phyloP scores from a whole-genome alignment of 192 early-diverging fungal species.

The Diversispora eburnea region DNA sequence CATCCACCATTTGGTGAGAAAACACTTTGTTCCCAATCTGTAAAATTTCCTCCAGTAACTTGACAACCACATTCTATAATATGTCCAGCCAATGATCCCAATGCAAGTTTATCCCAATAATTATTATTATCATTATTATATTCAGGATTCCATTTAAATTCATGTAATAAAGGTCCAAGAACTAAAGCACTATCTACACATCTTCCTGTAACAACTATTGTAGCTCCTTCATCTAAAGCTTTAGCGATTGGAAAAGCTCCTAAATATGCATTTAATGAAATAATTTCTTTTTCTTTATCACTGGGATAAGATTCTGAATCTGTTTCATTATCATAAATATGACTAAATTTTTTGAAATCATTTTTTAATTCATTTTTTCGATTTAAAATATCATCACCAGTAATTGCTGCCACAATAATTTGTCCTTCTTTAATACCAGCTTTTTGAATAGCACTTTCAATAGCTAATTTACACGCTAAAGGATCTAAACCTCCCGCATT shows the following conservation, averaged over 20 bases:
- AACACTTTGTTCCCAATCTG: conserved; percentile 58
- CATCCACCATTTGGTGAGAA: conserved; percentile 53
- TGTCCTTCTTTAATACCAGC: conserved; percentile 38
- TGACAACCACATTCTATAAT: conserved; percentile 70
- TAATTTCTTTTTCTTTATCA: conserved; percentile 42
- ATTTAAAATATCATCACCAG: conserved; percentile 57
- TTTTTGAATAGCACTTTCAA: conserved; percentile 48
- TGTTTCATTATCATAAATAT: conserved; percentile 35
- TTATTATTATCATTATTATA: conserved; percentile 2
- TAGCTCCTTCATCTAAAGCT: conserved; percentile 53
- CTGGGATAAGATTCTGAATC: conserved; percentile 52
- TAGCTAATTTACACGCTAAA: conserved; percentile 57
- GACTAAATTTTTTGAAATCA: conserved; percentile 39
- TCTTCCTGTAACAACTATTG: conserved; percentile 66
- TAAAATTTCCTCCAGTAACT: conserved; percentile 67
- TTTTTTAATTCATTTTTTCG: conserved; percentile 30
- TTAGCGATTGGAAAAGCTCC: conserved; percentile 54
- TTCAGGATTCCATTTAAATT: conserved; percentile 50
- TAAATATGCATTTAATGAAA: conserved; percentile 64
- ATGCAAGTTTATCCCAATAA: conserved; percentile 57
- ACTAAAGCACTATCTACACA: conserved; percentile 66
- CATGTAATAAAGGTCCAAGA: conserved; percentile 59
- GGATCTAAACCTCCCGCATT: conserved; percentile 67
- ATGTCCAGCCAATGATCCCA: conserved; percentile 62
- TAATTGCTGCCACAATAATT: conserved; percentile 54